These are phyloP conservation scores for Apiotrichum sp. DNA, from an alignment of 1,284 basidiomycete species.

Conservation along the genomic window DNA sequence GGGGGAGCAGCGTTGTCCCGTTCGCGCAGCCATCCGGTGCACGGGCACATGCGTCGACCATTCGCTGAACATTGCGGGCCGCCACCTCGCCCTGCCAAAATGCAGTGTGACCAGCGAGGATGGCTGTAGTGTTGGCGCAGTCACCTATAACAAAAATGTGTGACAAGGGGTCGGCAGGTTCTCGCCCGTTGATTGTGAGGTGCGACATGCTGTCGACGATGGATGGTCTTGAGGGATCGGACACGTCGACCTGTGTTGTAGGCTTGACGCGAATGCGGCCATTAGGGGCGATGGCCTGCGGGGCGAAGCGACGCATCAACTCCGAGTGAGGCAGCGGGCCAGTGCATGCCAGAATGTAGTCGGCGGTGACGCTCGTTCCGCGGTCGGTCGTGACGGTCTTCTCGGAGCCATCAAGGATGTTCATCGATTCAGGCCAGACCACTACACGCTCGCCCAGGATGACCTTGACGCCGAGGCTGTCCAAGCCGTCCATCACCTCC, in stretches of 20 bases:
- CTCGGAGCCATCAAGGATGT: slow-evolving; percentile 32
- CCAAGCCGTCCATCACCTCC: slow-evolving; percentile 34
- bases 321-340: slow-evolving; percentile 66
- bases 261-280: slow-evolving; percentile 53
- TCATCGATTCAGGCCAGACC: slow-evolving; percentile 36
- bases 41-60: too few species aligned
- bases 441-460: slow-evolving; percentile 47
- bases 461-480: slow-evolving; percentile 44
- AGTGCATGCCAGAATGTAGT: slow-evolving; percentile 67
- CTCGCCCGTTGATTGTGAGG: too few species aligned
- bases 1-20: slow-evolving; percentile 34
- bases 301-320: slow-evolving; percentile 54
- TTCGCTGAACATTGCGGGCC: slow-evolving; percentile 44
- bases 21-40: too few species aligned
- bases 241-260: slow-evolving; percentile 52
- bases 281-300: slow-evolving; percentile 51
- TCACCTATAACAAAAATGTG: slow-evolving; percentile 49
- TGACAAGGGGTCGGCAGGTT: background rate
- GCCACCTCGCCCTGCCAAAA: slow-evolving; percentile 54
- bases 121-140: slow-evolving; percentile 47
- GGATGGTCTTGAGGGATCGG: too few species aligned
- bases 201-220: slow-evolving; percentile 10
- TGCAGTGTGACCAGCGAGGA: slow-evolving; percentile 62
- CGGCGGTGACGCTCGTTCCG: slow-evolving; percentile 58
- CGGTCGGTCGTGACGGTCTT: slow-evolving; percentile 54